Conservation (phyloP, 352 stramenopile genomes). For the Achlya hypogyna region DNA sequence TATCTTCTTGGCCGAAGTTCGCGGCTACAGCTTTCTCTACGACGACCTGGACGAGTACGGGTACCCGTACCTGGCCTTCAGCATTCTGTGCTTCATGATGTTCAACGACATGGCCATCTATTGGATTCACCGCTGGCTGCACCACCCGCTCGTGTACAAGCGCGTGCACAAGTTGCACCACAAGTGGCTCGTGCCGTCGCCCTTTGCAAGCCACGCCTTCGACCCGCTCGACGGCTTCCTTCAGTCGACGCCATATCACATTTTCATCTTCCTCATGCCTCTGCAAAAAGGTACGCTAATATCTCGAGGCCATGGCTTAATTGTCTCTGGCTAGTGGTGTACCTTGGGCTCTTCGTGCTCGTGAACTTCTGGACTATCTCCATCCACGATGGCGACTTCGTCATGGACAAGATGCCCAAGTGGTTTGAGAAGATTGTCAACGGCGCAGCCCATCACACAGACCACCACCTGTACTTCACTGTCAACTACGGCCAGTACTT, state of each 20-base stretch:
- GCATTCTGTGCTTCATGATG: slow-evolving; percentile 43
- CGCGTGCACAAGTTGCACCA: slow-evolving; percentile 65
- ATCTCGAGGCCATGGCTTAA: neutral
- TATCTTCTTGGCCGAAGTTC: slow-evolving; percentile 54
- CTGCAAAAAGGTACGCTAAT: slow-evolving; percentile 30
- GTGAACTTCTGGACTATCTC: slow-evolving; percentile 77
- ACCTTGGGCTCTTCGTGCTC: slow-evolving; percentile 45
- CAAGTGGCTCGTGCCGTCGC: slow-evolving; percentile 62
- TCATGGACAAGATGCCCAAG: slow-evolving; percentile 35
- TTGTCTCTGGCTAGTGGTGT: slow-evolving; percentile 25
- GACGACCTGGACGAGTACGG: slow-evolving; percentile 31
- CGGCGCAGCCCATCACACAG: slow-evolving; percentile 46
- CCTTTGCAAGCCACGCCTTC: slow-evolving; percentile 66
- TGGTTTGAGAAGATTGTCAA: slow-evolving; percentile 36
- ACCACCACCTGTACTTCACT: slow-evolving; percentile 58
- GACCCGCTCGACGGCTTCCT: slow-evolving; percentile 62
- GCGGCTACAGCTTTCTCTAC: slow-evolving; percentile 49
- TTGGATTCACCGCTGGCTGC: slow-evolving; percentile 67
- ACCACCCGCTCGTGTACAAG: slow-evolving; percentile 55
- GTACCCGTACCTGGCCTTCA: slow-evolving; percentile 35
- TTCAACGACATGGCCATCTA: slow-evolving; percentile 79
- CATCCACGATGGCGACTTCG: slow-evolving; percentile 56
- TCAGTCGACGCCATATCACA: slow-evolving; percentile 54
- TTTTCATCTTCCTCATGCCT: slow-evolving; percentile 58
- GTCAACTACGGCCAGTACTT: slow-evolving; percentile 75